Evolutionary conservation across 441 rosid species (phyloP), one percentile per base, ranked within the genome.

Genomic region (Lagerstroemia fauriei): DNA sequence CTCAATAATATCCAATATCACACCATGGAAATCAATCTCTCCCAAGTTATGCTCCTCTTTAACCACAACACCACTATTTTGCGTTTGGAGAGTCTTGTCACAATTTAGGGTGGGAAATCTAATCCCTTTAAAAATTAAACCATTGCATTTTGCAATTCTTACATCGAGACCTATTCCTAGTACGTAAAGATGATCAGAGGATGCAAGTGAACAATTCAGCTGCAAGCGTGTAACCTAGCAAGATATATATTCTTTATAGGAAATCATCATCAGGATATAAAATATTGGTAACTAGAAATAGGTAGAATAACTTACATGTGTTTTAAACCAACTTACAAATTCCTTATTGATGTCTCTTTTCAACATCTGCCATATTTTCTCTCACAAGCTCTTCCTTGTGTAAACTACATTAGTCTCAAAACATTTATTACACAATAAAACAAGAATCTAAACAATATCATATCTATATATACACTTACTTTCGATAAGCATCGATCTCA

Each of bases 291-390:
- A 66, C 38, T 48, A 68, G 1, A 27, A 68, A 68, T 6, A 34
- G 38, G 38, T 22, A 73, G 4, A 46, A 18, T 18, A 38, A 73
- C 76, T 32, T 46, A 41, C 76, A 1, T 48, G 50, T 17, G 18
- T 22, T 74, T 74, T 74, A n/a, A 74, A 48, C 77, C 77, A 74
- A 20, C 32, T 38, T 44, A 7, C 29, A 25, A 74, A 74, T 74
- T 74, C 32, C 7, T 74, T n/a, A n/a, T 74, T 74, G 57, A 44
- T 74, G 77, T 14, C 73, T 70, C 13, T 70, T 41, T 14, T 70
- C 44, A 18, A 70, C 44, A 69, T 31, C 18, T 25, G 38, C 32
- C 3, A 34, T 3, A 66, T 66, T 65, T 65, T 66, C 34, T 66
- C 10, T 66, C 7, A 3, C 7, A n/a, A 66, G 10, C 72, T 66